Evolutionary conservation across 768 basidiomycete species (phyloP).

Genomic region (Phylloporus scabripes): DNA sequence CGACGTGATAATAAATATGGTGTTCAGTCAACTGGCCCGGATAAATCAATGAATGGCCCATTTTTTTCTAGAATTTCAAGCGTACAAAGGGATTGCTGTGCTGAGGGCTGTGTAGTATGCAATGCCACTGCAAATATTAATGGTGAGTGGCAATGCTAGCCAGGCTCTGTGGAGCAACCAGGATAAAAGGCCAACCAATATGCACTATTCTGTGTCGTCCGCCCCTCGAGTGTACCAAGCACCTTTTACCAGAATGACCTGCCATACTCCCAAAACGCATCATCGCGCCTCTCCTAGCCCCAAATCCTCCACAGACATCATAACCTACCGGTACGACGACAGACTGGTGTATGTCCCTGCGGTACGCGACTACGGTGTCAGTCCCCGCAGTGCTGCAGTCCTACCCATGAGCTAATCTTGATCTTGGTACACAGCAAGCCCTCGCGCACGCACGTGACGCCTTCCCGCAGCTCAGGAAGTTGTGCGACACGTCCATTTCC

Average conservation of each 20-base stretch:
- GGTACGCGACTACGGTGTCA: conserved; percentile 39
- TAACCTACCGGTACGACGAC: conserved; percentile 43
- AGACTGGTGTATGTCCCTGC: conserved; percentile 50
- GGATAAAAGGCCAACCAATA: background rate
- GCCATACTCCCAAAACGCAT: background rate
- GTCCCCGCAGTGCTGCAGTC: conserved; percentile 4
- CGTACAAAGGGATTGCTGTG: too few species aligned
- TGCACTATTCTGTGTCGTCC: background rate
- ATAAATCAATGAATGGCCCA: too few species aligned
- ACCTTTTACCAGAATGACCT: background rate
- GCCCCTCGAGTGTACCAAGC: background rate
- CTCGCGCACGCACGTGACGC: conserved; percentile 46
- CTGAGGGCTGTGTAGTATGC: too few species aligned
- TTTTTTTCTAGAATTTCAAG: too few species aligned
- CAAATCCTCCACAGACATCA: conserved; percentile 32
- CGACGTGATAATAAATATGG: too few species aligned
- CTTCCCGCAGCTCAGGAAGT: conserved; percentile 37
- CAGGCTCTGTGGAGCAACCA: too few species aligned
- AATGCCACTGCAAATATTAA: too few species aligned
- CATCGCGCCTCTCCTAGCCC: background rate
- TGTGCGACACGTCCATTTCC: conserved; percentile 38
- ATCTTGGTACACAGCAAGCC: conserved; percentile 36
- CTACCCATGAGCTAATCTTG: background rate
- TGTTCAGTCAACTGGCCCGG: too few species aligned
- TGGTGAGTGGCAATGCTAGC: too few species aligned